Base-by-base conservation (phyloP, 2,329 filamentous ascomycete species). In the Exophiala bonariae region DNA sequence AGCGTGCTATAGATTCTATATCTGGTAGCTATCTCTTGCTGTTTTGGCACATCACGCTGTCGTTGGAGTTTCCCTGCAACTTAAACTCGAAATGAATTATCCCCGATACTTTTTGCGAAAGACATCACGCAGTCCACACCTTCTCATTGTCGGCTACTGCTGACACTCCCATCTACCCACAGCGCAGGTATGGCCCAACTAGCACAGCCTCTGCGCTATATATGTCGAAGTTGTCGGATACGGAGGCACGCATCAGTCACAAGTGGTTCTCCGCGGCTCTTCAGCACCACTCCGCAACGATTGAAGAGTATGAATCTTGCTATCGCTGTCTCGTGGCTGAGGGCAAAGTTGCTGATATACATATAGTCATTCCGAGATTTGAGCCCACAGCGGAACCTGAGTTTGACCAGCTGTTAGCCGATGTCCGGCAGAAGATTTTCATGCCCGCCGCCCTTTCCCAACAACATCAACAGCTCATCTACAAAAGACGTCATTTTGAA, bases 341-440 rank as follows among this genome's bases (percentile, higher is more conserved):
- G 28, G 14, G 28, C 9, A 23, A 17, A 23, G 11, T 9, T 35
- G 38, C 39, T 52, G 38, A 56, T 35, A 34, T 7, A 2, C 19
- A 13, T 40, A 45, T 43, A 68, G 63, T 59, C 26, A 62, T 73
- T 31, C 71, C 71, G 9, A 61, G 59, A 4, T 73, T 74, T 56
- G 55, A 57, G 22, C 62, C 64, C 11, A 68, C 68, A 39, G 62
- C 63, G 13, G 70, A 68, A 20, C 54, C 65, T 39, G 66, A 73
- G 56, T 61, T 74, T 46, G 65, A 73, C 54, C 54, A 65, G 34
- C 59, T 67, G 39, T 63, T 75, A 23, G 55, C 62, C 20, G 62
- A 61, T 49, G 72, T 69, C 59, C 70, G 71, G 54, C 57, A 72
- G 50, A 64, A 68, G 32, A 61, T 73, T 40, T 73, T 75, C 58